Percentiles rank a stretch among this genome's conserved stretches.
phyloP scores from a whole-genome alignment of 2,329 filamentous ascomycete species.

The Dactylellina drechsleri region DNA sequence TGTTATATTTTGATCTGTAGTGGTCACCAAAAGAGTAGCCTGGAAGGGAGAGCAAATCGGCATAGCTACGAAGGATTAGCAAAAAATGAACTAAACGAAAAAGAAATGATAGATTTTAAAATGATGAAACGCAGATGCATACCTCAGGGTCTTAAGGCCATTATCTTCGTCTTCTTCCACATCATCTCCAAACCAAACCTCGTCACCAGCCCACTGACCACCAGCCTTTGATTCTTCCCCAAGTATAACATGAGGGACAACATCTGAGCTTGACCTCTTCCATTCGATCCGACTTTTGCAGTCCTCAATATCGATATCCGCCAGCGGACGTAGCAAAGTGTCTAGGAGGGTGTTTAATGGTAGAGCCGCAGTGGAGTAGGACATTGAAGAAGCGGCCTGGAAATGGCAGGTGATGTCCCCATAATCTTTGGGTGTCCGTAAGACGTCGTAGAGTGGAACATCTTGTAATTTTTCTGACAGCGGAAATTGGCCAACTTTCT shows the following conservation, averaged over 20 bases:
- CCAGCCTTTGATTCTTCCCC: conserved; percentile 67
- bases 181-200: conserved; percentile 59
- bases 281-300: conserved; percentile 67
- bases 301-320: conserved; percentile 68
- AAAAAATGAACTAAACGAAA: neutral
- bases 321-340: conserved; percentile 69
- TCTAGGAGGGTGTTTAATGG: conserved; percentile 71
- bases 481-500: conserved; percentile 17
- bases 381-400: conserved; percentile 66
- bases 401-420: conserved; percentile 69
- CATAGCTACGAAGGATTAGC: conserved; percentile 64
- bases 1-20: conserved; percentile 62
- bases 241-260: conserved; percentile 68
- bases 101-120: neutral
- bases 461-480: conserved; percentile 33
- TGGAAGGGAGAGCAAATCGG: conserved; percentile 71
- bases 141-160: conserved; percentile 69
- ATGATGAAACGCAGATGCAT: neutral
- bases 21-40: conserved; percentile 70
- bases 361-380: conserved; percentile 71
- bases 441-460: conserved; percentile 62
- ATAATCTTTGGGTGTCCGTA: conserved; percentile 65
- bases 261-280: conserved; percentile 66
- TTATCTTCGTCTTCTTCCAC: conserved; percentile 58
- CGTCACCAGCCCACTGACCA: conserved; percentile 71